Base-by-base conservation (phyloP, 176 grass and related monocot genomes). In the Phoenix roebelenii region DNA sequence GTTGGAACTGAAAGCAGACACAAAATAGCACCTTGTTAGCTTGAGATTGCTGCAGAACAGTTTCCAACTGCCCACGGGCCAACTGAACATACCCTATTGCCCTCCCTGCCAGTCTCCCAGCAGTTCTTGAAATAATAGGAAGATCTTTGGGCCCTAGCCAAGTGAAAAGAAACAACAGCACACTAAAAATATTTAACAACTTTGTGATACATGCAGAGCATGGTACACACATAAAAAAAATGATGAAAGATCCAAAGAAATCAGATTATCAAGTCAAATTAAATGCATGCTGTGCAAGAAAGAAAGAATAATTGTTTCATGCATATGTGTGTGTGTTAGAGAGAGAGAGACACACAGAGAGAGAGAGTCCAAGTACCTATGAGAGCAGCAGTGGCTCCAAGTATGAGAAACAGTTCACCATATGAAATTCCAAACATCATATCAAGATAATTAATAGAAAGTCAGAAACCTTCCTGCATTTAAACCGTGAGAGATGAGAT, bases 121-220 rank as follows among this genome's bases (percentile, higher is more conserved):
- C 83, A 53, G 78, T 53, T 74, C 75, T 85, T 25, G 86, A 76
- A 24, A 96, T 85, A 67, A 77, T 81, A 18, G 89, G 79, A 44
- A 96, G 82, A 55, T 96, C 91, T 18, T 85, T 87, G 14, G 86
- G 77, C 64, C 85, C 91, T 94, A 17, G 10, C 10, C 35, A 44
- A 44, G 14, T 44, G 35, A 44, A 44, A 44, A 44, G 35, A 14
- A 44, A 44, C 9, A 44, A 10, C 35, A 44, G 1, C 35, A 44
- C 35, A 0, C 35, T 44, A 12, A 44, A 9, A 44, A 44, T 9
- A 44, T 44, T 44, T 44, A 9, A 12, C 10, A 44, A 44, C 35
- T 44, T 44, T 2, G 35, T 9, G 35, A 44, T 44, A 2, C 35
- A 9, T 44, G 35, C 35, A 44, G 10, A 22, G 16, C 18, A 35